Percentiles rank a stretch among this genome's conserved stretches.
These are phyloP conservation scores for Alternaria gansuensis DNA, from an alignment of 2,329 filamentous ascomycete genomes.

Conservation along the genomic window DNA sequence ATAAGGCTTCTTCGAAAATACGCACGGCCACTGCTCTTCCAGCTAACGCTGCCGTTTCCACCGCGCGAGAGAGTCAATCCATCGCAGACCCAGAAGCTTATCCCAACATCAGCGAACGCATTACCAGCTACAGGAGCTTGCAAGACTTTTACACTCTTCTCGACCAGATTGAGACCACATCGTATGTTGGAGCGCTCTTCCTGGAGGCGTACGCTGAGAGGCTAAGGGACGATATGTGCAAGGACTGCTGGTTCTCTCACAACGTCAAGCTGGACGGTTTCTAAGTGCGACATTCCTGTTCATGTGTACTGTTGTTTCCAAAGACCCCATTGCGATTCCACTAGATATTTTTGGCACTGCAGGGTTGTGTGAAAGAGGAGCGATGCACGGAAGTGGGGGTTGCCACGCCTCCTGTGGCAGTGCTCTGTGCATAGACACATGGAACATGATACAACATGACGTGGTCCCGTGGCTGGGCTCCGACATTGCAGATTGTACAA, in stretches of 20 bases:
- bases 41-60: neutral
- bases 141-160: conserved; percentile 42
- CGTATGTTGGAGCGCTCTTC: conserved; percentile 25
- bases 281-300: neutral
- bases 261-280: conserved; percentile 22
- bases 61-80: neutral
- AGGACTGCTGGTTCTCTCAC: conserved; percentile 37
- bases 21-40: neutral
- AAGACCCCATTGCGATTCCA: neutral
- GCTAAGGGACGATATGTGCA: conserved; percentile 34
- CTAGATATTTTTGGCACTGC: neutral
- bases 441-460: conserved; percentile 30
- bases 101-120: neutral
- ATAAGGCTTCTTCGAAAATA: neutral
- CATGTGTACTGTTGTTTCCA: neutral
- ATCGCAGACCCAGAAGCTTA: neutral
- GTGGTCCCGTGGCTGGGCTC: conserved; percentile 35
- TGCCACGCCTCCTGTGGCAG: conserved; percentile 22
- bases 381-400: neutral
- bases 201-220: conserved; percentile 29
- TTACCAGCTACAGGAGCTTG: conserved; percentile 33
- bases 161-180: conserved; percentile 36
- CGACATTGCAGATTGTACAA: too few relatives aligned
- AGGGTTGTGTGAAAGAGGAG: neutral
- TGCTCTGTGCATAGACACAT: conserved; percentile 9